Evolutionary conservation across 2,329 filamentous ascomycete species (phyloP).

Genomic region (Trichoderma atroviride): DNA sequence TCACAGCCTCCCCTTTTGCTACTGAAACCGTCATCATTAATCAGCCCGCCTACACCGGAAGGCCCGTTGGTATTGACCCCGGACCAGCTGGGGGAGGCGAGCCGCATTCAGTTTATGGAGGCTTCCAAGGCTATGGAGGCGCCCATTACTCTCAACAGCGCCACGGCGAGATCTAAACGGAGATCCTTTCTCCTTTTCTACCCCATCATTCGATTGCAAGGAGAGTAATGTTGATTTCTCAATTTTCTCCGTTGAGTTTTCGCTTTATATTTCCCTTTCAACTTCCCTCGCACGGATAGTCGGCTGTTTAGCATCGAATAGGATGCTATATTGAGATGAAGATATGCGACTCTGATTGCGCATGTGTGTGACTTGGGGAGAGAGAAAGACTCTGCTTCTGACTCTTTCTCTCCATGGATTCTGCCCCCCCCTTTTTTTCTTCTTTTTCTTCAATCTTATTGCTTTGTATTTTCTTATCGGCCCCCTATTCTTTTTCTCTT

Average conservation of each 20-base stretch:
- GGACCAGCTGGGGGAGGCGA: not conserved
- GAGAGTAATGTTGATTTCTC: not conserved
- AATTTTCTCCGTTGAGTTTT: not conserved
- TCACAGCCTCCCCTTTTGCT: not conserved
- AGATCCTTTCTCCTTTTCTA: not conserved
- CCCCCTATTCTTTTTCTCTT: not conserved
- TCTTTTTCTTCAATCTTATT: not conserved
- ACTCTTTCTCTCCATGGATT: not conserved
- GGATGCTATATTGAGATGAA: not conserved
- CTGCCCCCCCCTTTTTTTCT: not conserved
- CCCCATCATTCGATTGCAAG: not conserved
- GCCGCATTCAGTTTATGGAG: not conserved
- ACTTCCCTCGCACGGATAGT: not conserved
- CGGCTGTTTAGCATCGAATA: not conserved
- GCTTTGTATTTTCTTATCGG: not conserved
- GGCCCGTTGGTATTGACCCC: not conserved
- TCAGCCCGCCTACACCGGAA: conserved; percentile 18
- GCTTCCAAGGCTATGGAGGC: not conserved
- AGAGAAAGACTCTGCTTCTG: conserved; percentile 1
- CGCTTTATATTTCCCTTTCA: not conserved
- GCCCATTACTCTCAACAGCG: not conserved
- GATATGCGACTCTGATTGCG: not conserved
- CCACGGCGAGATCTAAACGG: conserved; percentile 40
- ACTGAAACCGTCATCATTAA: not conserved
- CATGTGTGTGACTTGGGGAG: conserved; percentile 14